phyloP scores from a whole-genome alignment of 2,329 filamentous ascomycete species.

The Xylariaceae sp. region DNA sequence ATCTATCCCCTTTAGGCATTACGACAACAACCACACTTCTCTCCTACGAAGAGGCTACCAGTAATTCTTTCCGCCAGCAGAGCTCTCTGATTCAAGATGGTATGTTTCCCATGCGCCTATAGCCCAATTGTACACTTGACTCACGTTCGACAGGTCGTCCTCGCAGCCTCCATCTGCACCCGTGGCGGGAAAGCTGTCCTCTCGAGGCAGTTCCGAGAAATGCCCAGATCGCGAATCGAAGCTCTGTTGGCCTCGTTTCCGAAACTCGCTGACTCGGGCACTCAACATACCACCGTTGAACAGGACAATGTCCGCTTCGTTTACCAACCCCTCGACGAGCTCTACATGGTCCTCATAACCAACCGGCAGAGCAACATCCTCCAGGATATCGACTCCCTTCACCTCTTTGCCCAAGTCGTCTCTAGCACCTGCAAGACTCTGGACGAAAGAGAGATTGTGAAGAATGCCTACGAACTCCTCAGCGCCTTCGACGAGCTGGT shows the following conservation, averaged over 20 bases:
- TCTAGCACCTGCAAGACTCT: constrained; percentile 93
- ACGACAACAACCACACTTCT: constrained; percentile 4
- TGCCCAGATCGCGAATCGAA: constrained; percentile 94
- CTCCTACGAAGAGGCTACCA: too few species aligned
- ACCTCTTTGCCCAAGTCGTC: constrained; percentile 96
- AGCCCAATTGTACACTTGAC: too few species aligned
- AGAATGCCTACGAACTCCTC: constrained; percentile 92
- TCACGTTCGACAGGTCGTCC: constrained; percentile 81
- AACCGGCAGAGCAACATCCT: constrained; percentile 99
- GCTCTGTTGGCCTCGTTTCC: constrained; percentile 94
- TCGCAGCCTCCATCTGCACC: constrained; percentile 98
- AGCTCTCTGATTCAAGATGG: constrained; percentile 26
- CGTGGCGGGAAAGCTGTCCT: constrained; percentile 96
- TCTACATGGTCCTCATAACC: constrained; percentile 99
- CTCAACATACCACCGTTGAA: constrained; percentile 96
- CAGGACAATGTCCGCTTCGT: constrained; percentile 99
- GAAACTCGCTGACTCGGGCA: constrained; percentile 92
- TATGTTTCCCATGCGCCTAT: too few species aligned
- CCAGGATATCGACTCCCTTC: constrained; percentile 97
- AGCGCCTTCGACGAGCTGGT: constrained; percentile 97
- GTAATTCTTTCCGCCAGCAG: too few species aligned
- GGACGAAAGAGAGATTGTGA: constrained; percentile 90
- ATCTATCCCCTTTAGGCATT: constrained; percentile 4
- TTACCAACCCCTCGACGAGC: constrained; percentile 96
- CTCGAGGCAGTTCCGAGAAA: constrained; percentile 95